These are phyloP conservation scores for Ascochyta pisi DNA, from an alignment of 2,329 filamentous ascomycete species.

Conservation along the genomic window DNA sequence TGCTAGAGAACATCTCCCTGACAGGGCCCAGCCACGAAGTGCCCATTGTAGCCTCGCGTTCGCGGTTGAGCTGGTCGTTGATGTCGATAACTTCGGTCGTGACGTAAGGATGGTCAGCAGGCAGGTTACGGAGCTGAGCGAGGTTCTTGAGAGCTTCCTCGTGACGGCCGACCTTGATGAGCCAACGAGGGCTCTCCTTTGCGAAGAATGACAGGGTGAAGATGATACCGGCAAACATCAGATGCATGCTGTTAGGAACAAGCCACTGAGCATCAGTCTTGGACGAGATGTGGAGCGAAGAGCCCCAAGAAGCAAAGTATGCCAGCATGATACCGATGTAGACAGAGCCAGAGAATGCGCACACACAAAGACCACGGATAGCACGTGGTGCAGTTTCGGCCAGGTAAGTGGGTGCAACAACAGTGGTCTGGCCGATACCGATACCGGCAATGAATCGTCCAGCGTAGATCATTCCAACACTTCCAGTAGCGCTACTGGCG, in stretches of 20 bases:
- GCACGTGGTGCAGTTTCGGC: slow-evolving; percentile 74
- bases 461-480: slow-evolving; percentile 63
- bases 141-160: slow-evolving; percentile 66
- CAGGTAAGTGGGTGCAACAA: slow-evolving; percentile 74
- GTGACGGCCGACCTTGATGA: slow-evolving; percentile 68
- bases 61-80: slow-evolving; percentile 69
- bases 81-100: slow-evolving; percentile 69
- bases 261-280: slow-evolving; percentile 59
- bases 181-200: slow-evolving; percentile 73
- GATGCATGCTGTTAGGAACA: slow-evolving; percentile 75
- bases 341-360: slow-evolving; percentile 73
- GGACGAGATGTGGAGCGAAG: slow-evolving; percentile 59
- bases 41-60: slow-evolving; percentile 74
- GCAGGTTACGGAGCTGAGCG: slow-evolving; percentile 66
- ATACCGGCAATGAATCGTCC: slow-evolving; percentile 71
- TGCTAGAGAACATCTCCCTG: slow-evolving; percentile 72
- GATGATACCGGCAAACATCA: slow-evolving; percentile 79
- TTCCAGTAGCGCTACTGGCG: slow-evolving; percentile 44
- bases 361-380: slow-evolving; percentile 75
- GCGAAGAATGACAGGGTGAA: slow-evolving; percentile 73
- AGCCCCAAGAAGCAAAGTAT: slow-evolving; percentile 72
- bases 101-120: slow-evolving; percentile 65
- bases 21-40: slow-evolving; percentile 69
- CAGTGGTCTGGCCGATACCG: slow-evolving; percentile 71
- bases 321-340: slow-evolving; percentile 78